Evolutionary conservation across 345 rosid genomes (phyloP).

Genomic region (Brassica carinata): DNA sequence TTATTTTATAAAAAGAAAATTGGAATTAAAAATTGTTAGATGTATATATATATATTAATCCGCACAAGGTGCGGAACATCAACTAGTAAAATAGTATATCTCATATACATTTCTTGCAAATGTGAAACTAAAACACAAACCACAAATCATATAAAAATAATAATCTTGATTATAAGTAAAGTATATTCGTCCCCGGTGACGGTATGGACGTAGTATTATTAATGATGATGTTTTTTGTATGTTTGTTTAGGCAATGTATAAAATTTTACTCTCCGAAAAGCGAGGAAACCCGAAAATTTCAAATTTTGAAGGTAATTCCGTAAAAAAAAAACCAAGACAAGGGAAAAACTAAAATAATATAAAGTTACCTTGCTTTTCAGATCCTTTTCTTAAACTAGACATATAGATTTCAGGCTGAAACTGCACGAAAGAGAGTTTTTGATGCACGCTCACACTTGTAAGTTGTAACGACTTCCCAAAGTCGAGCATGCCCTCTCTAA

Average conservation of each 20-base stretch:
- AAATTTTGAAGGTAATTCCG: neutral
- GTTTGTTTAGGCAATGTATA: neutral
- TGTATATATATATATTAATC: no score
- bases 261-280: neutral
- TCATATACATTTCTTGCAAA: no score
- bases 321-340: neutral
- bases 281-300: neutral
- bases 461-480: constrained; percentile 34
- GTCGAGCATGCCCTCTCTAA: constrained; percentile 20
- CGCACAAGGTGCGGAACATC: no score
- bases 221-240: neutral
- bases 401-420: neutral
- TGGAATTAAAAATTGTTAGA: no score
- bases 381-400: neutral
- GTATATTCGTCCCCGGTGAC: no score
- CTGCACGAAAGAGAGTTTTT: constrained; percentile 3
- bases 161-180: no score
- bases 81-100: no score
- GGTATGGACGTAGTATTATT: neutral
- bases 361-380: neutral
- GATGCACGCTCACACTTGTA: constrained; percentile 40
- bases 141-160: no score
- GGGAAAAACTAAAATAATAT: neutral
- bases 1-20: no score
- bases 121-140: no score